A percentile compares a stretch with the other conserved stretches of the same genome.
Evolutionary conservation across 306 rosid genomes (phyloP).

Genomic region (Luffa acutangula): DNA sequence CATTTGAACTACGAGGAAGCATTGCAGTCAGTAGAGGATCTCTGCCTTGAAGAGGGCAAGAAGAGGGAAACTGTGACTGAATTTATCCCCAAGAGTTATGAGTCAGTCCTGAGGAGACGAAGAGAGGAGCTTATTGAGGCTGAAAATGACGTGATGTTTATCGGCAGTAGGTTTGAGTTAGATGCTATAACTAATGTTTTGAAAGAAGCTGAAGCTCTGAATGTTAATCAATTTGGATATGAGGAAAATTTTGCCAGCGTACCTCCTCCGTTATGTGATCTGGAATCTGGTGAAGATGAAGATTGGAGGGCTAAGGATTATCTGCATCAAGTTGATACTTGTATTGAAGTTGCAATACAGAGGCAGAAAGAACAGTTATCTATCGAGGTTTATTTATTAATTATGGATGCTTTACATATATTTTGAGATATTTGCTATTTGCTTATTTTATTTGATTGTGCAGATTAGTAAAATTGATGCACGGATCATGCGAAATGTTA

Average conservation of each 20-base stretch:
- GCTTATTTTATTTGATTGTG: constrained; percentile 23
- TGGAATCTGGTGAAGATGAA: constrained; percentile 84
- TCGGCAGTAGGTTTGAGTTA: constrained; percentile 41
- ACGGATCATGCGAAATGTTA: constrained; percentile 53
- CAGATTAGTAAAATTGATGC: constrained; percentile 93
- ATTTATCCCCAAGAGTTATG: constrained; percentile 56
- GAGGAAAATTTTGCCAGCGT: constrained; percentile 54
- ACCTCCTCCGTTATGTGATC: constrained; percentile 65
- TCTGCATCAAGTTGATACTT: constrained; percentile 64
- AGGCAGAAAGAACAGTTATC: constrained; percentile 71
- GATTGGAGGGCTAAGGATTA: constrained; percentile 79
- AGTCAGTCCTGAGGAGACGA: constrained; percentile 62
- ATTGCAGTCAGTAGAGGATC: constrained; percentile 67
- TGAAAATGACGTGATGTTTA: constrained; percentile 50
- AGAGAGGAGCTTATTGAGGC: constrained; percentile 66
- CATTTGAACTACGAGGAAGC: constrained; percentile 71
- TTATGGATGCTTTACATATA: constrained; percentile 13
- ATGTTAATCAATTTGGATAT: constrained; percentile 51
- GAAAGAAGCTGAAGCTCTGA: constrained; percentile 72
- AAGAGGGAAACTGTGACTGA: constrained; percentile 57
- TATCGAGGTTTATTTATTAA: constrained; percentile 56
- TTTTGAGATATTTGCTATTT: constrained; percentile 18
- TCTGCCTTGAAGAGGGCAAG: constrained; percentile 73
- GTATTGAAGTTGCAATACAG: constrained; percentile 73
- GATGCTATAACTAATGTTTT: constrained; percentile 68